Conservation (phyloP, 2,329 filamentous ascomycete species). For the Periglandula ipomoeae region DNA sequence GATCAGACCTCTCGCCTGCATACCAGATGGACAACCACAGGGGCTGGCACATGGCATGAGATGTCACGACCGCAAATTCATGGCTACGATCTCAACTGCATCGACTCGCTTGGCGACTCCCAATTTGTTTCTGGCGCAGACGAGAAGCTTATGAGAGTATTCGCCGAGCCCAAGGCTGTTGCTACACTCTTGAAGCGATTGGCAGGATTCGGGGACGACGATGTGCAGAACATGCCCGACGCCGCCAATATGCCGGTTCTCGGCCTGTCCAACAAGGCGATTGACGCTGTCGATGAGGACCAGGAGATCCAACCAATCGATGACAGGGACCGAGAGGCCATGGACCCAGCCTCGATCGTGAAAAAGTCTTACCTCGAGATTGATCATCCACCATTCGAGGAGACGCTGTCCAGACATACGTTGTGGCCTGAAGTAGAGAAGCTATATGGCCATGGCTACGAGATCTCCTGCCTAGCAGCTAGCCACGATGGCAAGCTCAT, state of each 20-base stretch:
- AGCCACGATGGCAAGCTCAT: slow-evolving; percentile 67
- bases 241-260: slow-evolving; percentile 92
- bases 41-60: slow-evolving; percentile 71
- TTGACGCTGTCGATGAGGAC: slow-evolving; percentile 48
- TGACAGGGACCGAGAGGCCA: slow-evolving; percentile 41
- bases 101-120: slow-evolving; percentile 61
- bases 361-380: slow-evolving; percentile 55
- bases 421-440: slow-evolving; percentile 96
- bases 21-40: slow-evolving; percentile 58
- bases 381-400: slow-evolving; percentile 74
- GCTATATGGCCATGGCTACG: slow-evolving; percentile 94
- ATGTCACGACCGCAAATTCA: slow-evolving; percentile 95
- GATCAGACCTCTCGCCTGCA: slow-evolving; percentile 92
- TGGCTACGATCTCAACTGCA: slow-evolving; percentile 94
- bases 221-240: slow-evolving; percentile 55
- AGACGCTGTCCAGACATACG: slow-evolving; percentile 79
- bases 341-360: slow-evolving; percentile 46
- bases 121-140: slow-evolving; percentile 93
- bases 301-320: slow-evolving; percentile 34
- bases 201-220: slow-evolving; percentile 44
- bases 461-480: slow-evolving; percentile 79
- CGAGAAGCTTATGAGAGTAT: slow-evolving; percentile 95
- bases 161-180: slow-evolving; percentile 78
- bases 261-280: slow-evolving; percentile 91
- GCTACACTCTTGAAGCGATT: slow-evolving; percentile 63